A percentile compares a stretch with the other conserved stretches of the same genome.
Evolutionary conservation across 495 filamentous ascomycete genomes (phyloP).

Genomic region (Corynascus novoguineensis): DNA sequence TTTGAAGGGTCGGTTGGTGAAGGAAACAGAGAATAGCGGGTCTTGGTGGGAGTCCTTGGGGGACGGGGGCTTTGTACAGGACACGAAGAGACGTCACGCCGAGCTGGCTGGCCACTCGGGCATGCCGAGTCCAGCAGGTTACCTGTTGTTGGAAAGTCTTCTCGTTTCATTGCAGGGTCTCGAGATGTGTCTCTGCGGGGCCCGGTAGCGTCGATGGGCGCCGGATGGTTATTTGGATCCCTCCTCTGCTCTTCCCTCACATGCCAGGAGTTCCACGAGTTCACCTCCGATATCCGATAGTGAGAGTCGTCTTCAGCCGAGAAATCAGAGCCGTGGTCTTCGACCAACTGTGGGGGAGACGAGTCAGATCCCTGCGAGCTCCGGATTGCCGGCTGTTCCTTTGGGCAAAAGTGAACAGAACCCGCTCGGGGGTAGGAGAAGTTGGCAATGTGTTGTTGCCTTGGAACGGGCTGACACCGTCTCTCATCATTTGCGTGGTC

Average conservation of each 20-base stretch:
- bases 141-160: background rate
- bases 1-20: background rate
- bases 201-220: conserved; percentile 10
- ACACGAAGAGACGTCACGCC: conserved; percentile 5
- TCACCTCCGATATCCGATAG: conserved; percentile 11
- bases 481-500: background rate
- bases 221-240: conserved; percentile 11
- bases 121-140: background rate
- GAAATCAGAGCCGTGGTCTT: conserved; percentile 29
- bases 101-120: background rate
- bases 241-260: background rate
- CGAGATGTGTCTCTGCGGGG: too few species aligned
- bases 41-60: conserved; percentile 16
- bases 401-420: conserved; percentile 1
- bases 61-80: conserved; percentile 4
- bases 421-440: conserved; percentile 19
- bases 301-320: conserved; percentile 29
- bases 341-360: conserved; percentile 26
- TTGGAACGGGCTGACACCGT: conserved; percentile 4
- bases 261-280: conserved; percentile 27
- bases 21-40: conserved; percentile 29
- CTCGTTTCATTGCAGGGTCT: background rate
- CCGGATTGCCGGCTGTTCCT: conserved; percentile 3
- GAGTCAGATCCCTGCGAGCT: conserved; percentile 25
- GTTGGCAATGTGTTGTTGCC: conserved; percentile 9